Evolutionary conservation across 805 yeast genomes (phyloP).

Genomic region (Scheffersomyces lignosus): DNA sequence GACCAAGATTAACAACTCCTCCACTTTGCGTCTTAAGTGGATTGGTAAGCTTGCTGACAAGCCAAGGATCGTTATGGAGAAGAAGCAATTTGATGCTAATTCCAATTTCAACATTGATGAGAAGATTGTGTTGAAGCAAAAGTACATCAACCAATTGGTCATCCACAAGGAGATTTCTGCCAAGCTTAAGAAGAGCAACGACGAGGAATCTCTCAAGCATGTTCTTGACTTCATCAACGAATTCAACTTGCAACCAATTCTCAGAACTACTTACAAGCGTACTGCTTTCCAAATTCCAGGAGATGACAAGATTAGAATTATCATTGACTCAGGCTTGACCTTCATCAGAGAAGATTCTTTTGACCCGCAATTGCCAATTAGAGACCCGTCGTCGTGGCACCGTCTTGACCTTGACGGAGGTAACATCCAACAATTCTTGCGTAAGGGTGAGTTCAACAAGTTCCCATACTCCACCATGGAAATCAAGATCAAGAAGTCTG

Average conservation of each 20-base stretch:
- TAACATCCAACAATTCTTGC: conserved; percentile 67
- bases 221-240: conserved; percentile 63
- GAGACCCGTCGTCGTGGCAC: conserved; percentile 91
- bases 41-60: conserved; percentile 76
- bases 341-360: conserved; percentile 91
- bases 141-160: conserved; percentile 74
- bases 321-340: conserved; percentile 83
- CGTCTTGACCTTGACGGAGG: conserved; percentile 84
- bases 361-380: conserved; percentile 80
- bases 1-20: conserved; percentile 63
- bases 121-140: conserved; percentile 73
- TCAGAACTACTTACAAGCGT: conserved; percentile 84
- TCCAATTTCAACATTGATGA: conserved; percentile 60
- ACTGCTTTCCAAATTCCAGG: conserved; percentile 99
- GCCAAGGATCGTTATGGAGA: conserved; percentile 79
- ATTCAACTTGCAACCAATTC: conserved; percentile 74
- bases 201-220: conserved; percentile 38
- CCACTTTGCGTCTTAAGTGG: conserved; percentile 88
- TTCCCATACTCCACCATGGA: conserved; percentile 91
- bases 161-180: conserved; percentile 16
- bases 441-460: conserved; percentile 82
- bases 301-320: conserved; percentile 87
- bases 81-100: conserved; percentile 62
- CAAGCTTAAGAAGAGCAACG: conserved; percentile 14
- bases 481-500: conserved; percentile 55